phyloP scores from a whole-genome alignment of 2,329 filamentous ascomycete genomes.

The Rhexocercosporidium sp. region DNA sequence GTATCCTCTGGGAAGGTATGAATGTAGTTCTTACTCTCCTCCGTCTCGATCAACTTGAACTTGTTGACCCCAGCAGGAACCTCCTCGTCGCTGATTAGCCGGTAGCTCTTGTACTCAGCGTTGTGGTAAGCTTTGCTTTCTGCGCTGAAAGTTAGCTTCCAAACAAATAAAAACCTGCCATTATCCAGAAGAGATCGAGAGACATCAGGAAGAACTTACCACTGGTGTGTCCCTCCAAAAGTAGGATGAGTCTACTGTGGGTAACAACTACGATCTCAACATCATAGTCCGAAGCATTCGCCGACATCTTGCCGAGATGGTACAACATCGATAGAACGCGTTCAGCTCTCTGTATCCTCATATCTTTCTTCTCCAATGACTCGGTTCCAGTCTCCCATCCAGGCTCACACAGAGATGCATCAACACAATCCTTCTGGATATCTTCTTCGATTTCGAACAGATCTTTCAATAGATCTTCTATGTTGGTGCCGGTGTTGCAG shows the following conservation, averaged over 20 bases:
- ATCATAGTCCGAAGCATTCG: slow-evolving; percentile 1
- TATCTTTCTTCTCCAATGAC: not conserved
- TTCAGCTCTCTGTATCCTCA: not conserved
- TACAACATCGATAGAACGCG: not conserved
- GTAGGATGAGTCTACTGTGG: slow-evolving; percentile 6
- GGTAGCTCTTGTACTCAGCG: slow-evolving; percentile 9
- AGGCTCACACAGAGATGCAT: not conserved
- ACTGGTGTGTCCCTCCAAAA: not conserved
- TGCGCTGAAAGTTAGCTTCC: not conserved
- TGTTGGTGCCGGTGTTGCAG: slow-evolving; percentile 68
- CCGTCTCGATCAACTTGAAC: not conserved
- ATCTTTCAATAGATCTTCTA: not conserved
- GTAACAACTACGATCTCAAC: slow-evolving; percentile 16
- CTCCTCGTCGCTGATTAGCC: not conserved
- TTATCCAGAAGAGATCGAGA: not conserved
- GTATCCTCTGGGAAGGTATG: not conserved
- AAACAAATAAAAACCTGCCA: not conserved
- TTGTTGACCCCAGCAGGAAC: not conserved
- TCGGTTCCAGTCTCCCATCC: slow-evolving; percentile 9
- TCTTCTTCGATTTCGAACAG: not conserved
- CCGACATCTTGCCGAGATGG: slow-evolving; percentile 4
- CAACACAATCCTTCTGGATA: not conserved
- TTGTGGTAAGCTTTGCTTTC: not conserved
- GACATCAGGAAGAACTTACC: not conserved
- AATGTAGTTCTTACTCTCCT: slow-evolving; percentile 3